Evolutionary conservation across 108 stramenopile species (phyloP).

Genomic region (Cyclotella sp.): DNA sequence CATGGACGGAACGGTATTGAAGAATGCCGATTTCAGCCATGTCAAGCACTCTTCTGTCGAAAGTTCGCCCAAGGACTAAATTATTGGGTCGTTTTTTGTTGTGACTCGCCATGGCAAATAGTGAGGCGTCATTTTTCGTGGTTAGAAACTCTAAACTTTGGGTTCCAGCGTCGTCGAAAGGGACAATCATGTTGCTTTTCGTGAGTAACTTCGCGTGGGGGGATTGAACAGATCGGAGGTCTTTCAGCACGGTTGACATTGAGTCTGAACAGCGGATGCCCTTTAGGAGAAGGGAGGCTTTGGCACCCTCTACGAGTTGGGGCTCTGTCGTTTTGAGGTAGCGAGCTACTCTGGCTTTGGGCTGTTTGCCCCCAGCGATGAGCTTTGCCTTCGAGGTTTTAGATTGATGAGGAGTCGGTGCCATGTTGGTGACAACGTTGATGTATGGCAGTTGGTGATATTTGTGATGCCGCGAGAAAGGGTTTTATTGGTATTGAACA

Average conservation of each 20-base stretch:
- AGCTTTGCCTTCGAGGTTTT: constrained; percentile 75
- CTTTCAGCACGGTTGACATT: constrained; percentile 85
- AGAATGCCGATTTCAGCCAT: constrained; percentile 95
- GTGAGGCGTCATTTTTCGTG: constrained; percentile 94
- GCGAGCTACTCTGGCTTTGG: constrained; percentile 86
- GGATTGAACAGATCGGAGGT: constrained; percentile 83
- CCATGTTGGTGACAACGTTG: constrained; percentile 10
- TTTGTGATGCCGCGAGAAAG: too few relatives aligned
- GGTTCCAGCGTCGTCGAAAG: constrained; percentile 85
- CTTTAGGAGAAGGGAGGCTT: constrained; percentile 81
- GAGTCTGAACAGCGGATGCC: constrained; percentile 87
- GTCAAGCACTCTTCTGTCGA: constrained; percentile 96
- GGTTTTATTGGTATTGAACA: too few relatives aligned
- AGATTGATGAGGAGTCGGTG: constrained; percentile 82
- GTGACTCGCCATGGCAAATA: constrained; percentile 94
- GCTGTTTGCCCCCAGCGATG: constrained; percentile 78
- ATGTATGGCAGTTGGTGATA: too few relatives aligned
- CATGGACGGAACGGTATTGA: constrained; percentile 78
- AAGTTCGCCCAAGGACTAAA: constrained; percentile 94
- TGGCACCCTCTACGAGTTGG: constrained; percentile 76
- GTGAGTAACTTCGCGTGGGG: constrained; percentile 82
- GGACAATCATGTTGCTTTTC: constrained; percentile 89
- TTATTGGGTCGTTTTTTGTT: constrained; percentile 99
- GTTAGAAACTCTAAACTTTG: constrained; percentile 85
- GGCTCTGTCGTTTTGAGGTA: constrained; percentile 86